These are phyloP conservation scores for Microcyclospora tardicrescens DNA, from an alignment of 2,329 filamentous ascomycete species.

Conservation along the genomic window DNA sequence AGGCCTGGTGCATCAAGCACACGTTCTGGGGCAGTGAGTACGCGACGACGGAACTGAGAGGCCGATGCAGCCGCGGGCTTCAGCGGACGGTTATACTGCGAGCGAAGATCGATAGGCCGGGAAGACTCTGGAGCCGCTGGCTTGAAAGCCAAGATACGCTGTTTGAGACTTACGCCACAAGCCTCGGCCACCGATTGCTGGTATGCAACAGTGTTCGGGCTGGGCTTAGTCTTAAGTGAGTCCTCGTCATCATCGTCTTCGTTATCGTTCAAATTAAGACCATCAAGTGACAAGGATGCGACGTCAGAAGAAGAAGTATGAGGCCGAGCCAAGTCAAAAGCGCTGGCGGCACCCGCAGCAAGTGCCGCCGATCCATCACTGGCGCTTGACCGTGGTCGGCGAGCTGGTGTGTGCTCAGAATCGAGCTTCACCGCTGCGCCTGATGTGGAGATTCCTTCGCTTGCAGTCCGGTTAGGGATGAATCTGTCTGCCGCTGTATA, in stretches of 20 bases:
- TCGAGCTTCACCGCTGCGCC: conserved; percentile 79
- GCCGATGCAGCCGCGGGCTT: conserved; percentile 61
- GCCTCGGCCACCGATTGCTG: conserved; percentile 82
- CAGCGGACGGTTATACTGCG: conserved; percentile 94
- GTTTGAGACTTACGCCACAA: conserved; percentile 85
- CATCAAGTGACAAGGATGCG: conserved; percentile 60
- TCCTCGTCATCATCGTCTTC: conserved; percentile 57
- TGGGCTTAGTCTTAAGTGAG: conserved; percentile 53
- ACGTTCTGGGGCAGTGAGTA: conserved; percentile 88
- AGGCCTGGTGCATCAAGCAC: conserved; percentile 92
- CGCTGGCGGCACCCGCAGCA: conserved; percentile 53
- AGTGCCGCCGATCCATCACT: conserved; percentile 63
- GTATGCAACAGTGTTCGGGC: conserved; percentile 80
- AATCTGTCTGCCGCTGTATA: conserved; percentile 63
- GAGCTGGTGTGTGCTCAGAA: conserved; percentile 47
- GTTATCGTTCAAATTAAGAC: conserved; percentile 61
- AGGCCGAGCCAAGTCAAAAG: conserved; percentile 49
- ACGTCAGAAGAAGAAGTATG: conserved; percentile 55
- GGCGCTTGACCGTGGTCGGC: conserved; percentile 56
- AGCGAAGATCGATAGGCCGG: conserved; percentile 91
- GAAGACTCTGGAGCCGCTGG: conserved; percentile 94
- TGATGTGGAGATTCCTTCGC: conserved; percentile 59
- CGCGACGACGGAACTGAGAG: conserved; percentile 79
- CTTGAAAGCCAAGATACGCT: conserved; percentile 96
- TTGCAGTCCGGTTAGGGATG: conserved; percentile 85